These are phyloP conservation scores for Salix dunnii DNA, from an alignment of 345 rosid genomes.

Conservation along the genomic window DNA sequence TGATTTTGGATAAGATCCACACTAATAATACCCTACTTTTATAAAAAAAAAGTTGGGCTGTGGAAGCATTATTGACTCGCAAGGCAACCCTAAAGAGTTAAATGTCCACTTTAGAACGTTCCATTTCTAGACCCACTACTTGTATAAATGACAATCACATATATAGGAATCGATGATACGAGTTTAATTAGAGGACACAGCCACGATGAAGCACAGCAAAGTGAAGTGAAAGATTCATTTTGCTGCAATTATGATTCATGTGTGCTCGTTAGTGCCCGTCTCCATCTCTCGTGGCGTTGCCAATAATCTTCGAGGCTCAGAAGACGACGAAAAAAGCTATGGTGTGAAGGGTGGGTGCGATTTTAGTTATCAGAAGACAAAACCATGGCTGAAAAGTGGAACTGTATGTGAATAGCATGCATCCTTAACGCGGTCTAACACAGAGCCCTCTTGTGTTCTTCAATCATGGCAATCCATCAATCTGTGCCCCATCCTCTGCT, in stretches of 20 bases:
- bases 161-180: neutral
- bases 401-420: neutral
- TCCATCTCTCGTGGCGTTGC: no score
- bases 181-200: neutral
- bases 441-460: slow-evolving; percentile 1
- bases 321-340: neutral
- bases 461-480: neutral
- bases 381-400: neutral
- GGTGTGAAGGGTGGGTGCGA: no score
- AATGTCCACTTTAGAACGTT: neutral
- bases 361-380: neutral
- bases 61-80: neutral
- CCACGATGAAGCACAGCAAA: neutral
- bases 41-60: neutral
- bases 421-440: neutral
- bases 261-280: neutral
- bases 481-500: neutral
- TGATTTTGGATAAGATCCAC: no score
- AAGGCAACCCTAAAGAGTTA: neutral
- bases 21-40: neutral
- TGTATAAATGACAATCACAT: neutral
- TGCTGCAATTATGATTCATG: neutral
- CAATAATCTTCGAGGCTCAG: neutral
- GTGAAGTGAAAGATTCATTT: neutral
- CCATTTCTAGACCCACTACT: neutral